Conservation (phyloP, 306 rosid genomes). For the Senna siamea region DNA sequence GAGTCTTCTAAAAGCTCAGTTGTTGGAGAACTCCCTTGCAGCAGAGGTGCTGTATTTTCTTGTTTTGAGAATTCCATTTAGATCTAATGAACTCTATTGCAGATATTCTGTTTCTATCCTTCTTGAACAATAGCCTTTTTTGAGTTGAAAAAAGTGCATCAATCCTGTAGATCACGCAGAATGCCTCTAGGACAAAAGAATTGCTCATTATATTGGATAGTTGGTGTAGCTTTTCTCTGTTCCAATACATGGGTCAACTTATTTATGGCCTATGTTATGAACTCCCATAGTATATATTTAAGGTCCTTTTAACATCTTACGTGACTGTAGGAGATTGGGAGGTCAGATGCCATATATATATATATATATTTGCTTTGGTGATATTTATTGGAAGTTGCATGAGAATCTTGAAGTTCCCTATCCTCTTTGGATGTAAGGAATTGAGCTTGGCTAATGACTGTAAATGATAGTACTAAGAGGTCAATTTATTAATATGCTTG, state of each 20-base stretch:
- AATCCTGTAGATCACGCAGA: background rate
- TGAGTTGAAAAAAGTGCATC: background rate
- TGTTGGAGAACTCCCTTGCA: constrained; percentile 53
- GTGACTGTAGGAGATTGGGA: constrained; percentile 11
- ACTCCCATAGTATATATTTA: background rate
- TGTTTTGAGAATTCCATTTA: constrained; percentile 15
- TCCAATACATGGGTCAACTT: too few relatives aligned
- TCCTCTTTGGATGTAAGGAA: constrained; percentile 24
- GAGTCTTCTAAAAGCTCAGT: constrained; percentile 87
- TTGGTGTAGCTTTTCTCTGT: constrained; percentile 14
- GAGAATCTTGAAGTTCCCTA: constrained; percentile 12
- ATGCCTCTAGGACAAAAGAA: background rate
- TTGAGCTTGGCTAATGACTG: constrained; percentile 21
- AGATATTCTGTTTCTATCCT: background rate
- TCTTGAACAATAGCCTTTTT: background rate
- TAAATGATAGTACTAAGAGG: background rate
- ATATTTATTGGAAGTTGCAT: background rate
- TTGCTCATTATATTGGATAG: background rate
- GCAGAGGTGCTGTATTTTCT: constrained; percentile 51
- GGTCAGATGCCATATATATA: constrained; percentile 2
- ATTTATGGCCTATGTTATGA: too few relatives aligned
- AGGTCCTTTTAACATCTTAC: background rate
- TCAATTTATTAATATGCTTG: constrained; percentile 36
- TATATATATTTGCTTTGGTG: background rate
- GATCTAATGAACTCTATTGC: background rate